Percentiles rank a stretch among this genome's conserved stretches.
These are phyloP conservation scores for Entomortierella lignicola DNA, from an alignment of 192 early-diverging fungal species.

Conservation along the genomic window DNA sequence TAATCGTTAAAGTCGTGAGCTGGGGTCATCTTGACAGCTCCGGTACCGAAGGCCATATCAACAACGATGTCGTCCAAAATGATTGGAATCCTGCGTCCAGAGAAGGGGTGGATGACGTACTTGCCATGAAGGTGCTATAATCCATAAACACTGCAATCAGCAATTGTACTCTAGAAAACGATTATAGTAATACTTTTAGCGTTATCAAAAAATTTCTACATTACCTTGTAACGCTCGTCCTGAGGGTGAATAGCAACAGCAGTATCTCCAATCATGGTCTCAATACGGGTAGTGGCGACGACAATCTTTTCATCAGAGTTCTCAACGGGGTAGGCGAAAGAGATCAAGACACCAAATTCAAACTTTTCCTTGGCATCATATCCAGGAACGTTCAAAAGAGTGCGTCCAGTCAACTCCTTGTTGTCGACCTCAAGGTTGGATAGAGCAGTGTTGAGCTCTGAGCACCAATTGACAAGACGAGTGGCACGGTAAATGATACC, in stretches of 20 bases:
- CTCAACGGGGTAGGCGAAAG: constrained; percentile 95
- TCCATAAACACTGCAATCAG: not conserved
- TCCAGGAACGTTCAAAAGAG: constrained; percentile 88
- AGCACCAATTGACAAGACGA: constrained; percentile 99
- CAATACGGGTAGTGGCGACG: constrained; percentile 98
- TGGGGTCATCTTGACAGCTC: constrained; percentile 99
- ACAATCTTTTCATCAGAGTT: constrained; percentile 86
- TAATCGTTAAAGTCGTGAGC: constrained; percentile 99
- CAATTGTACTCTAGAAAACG: not conserved
- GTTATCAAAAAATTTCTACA: not conserved
- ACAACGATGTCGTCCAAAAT: constrained; percentile 87
- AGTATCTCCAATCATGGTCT: constrained; percentile 99
- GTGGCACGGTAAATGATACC: constrained; percentile 97
- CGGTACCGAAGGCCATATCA: constrained; percentile 95
- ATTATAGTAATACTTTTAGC: not conserved
- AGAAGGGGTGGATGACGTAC: constrained; percentile 93
- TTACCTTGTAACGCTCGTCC: constrained; percentile 90
- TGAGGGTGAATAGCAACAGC: constrained; percentile 95
- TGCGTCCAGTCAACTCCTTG: constrained; percentile 87
- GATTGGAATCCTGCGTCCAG: constrained; percentile 90
- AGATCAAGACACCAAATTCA: constrained; percentile 98
- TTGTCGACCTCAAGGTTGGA: constrained; percentile 98
- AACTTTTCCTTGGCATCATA: constrained; percentile 94
- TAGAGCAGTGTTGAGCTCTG: constrained; percentile 92
- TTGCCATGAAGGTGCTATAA: constrained; percentile 90